Conservation (phyloP, 129 eudicot species). For the Flaveria robusta region DNA sequence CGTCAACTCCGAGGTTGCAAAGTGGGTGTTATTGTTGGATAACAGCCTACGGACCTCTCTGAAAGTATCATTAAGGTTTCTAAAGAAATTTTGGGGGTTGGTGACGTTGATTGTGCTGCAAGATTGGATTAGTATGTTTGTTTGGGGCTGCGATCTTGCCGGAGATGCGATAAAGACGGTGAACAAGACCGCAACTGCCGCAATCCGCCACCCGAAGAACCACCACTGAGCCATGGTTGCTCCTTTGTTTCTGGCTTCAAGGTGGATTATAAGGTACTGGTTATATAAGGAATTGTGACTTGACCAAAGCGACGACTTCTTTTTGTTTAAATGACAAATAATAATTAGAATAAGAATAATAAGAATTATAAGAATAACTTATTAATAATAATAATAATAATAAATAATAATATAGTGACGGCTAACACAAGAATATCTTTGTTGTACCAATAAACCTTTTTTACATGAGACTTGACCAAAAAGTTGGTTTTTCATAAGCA, state of each 20-base stretch:
- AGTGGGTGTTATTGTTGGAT: slow-evolving; percentile 39
- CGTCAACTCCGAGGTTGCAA: slow-evolving; percentile 53
- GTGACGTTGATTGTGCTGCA: slow-evolving; percentile 61
- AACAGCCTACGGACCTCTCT: slow-evolving; percentile 44
- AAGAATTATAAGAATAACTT: not conserved
- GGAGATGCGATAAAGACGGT: slow-evolving; percentile 19
- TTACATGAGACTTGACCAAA: too few relatives aligned
- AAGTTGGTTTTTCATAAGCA: too few relatives aligned
- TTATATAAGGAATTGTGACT: slow-evolving; percentile 15
- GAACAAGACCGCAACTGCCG: slow-evolving; percentile 27
- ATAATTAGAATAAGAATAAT: not conserved
- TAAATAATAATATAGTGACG: too few relatives aligned
- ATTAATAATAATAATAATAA: not conserved
- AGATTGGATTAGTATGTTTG: slow-evolving; percentile 48
- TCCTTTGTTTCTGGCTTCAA: slow-evolving; percentile 12
- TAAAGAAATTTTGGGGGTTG: slow-evolving; percentile 35
- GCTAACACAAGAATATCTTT: too few relatives aligned
- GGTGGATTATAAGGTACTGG: not conserved
- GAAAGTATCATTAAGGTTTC: slow-evolving; percentile 58
- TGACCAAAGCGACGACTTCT: slow-evolving; percentile 19
- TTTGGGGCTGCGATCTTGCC: slow-evolving; percentile 61
- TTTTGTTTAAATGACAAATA: not conserved
- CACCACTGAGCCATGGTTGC: slow-evolving; percentile 25
- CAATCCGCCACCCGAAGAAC: slow-evolving; percentile 24
- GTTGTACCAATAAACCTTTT: too few relatives aligned